Evolutionary conservation across 148 eudicot genomes (phyloP), one percentile per base, ranked within the genome.

Genomic region (Vaccinium macrocarpon): DNA sequence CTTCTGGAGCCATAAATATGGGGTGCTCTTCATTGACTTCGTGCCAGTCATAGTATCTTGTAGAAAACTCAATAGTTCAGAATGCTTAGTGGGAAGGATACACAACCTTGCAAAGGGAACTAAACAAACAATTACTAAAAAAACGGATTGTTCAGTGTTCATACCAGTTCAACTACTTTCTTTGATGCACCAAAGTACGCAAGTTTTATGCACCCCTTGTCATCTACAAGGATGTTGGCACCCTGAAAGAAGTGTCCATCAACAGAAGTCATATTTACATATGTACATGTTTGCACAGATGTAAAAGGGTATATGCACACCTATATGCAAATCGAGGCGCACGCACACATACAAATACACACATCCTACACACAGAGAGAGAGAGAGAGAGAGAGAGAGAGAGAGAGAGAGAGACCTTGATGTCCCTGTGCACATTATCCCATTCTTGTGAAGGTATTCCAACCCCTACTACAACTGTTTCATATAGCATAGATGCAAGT

Each of bases 1-100:
- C 99, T 93, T 96, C 99, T 82, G 99, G 98, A 88, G 99, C 99
- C 99, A 96, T 96, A 98, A 96, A 85, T 94, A 94, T n/a, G 99
- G 95, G 82, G 99, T 96, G 84, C 98, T 98, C 95, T 96, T 96
- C 99, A 96, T 94, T 86, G 99, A 94, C 88, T 96, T 96, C 59
- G 99, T 98, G 79, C 97, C 99, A 57, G 99, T 93, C 90, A 94
- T 92, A 15, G 99, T 96, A 81, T 97, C 99, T 98, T 96, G 83
- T 73, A 81, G 77, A 13, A 78, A 32, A 56, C 70, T 50, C 76
- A 53, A 68, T 50, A 68, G 6, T 21, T 51, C 83, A 46, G 57
- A 25, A 73, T 49, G 56, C 56, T 71, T 18, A 29, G 7, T 53
- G 42, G 25, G 46, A 80, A 81, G 68, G 75, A 52, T 50, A 66